A percentile compares a stretch with the other conserved stretches of the same genome.
These are phyloP conservation scores for Colletotrichum coccodes DNA, from an alignment of 2,329 filamentous ascomycete species.

Conservation along the genomic window DNA sequence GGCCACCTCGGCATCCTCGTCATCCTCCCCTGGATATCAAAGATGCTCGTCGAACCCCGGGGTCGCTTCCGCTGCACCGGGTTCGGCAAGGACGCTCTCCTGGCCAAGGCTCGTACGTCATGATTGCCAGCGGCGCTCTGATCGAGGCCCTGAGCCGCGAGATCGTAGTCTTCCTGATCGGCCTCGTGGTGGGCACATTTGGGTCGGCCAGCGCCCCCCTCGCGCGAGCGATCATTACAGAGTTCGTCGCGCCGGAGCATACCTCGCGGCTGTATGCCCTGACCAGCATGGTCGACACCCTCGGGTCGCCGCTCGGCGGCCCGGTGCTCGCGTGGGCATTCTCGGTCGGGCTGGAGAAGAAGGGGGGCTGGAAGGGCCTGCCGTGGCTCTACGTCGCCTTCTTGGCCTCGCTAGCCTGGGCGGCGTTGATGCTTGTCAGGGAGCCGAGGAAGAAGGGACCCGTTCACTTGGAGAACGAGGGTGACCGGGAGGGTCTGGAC, in stretches of 20 bases:
- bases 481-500: neutral
- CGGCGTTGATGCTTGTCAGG: constrained; percentile 43
- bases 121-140: constrained; percentile 45
- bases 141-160: constrained; percentile 47
- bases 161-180: constrained; percentile 47
- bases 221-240: constrained; percentile 51
- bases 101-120: constrained; percentile 46
- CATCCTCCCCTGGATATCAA: constrained; percentile 47
- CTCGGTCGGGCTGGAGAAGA: constrained; percentile 45
- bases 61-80: constrained; percentile 44
- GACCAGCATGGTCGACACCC: constrained; percentile 50
- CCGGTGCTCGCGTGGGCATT: constrained; percentile 52
- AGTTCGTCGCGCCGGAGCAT: constrained; percentile 48
- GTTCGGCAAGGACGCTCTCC: constrained; percentile 49
- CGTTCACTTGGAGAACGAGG: constrained; percentile 2
- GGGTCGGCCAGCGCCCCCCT: constrained; percentile 51
- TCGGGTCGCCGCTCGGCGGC: constrained; percentile 51
- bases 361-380: constrained; percentile 48
- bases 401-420: constrained; percentile 41
- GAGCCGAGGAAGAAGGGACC: constrained; percentile 41
- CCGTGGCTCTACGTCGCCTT: constrained; percentile 52
- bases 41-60: constrained; percentile 37
- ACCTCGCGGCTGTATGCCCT: constrained; percentile 54
- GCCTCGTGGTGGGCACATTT: constrained; percentile 48
- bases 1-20: constrained; percentile 49